phyloP scores from a whole-genome alignment of 2,329 filamentous ascomycete species.

The Dothidotthia symphoricarpi region DNA sequence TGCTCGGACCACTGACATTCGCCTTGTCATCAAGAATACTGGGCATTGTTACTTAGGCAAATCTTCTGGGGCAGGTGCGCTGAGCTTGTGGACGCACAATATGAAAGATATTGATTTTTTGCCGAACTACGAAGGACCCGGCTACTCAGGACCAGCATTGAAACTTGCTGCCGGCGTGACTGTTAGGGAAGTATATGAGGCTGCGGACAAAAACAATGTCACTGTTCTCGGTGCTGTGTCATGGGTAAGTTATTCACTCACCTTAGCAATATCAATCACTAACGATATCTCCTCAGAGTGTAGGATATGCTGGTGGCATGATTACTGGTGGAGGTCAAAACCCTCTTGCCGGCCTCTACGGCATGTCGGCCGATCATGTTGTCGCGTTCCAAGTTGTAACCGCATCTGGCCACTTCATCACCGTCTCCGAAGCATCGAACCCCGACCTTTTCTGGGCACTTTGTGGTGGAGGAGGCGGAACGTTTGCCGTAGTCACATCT shows the following conservation, averaged over 20 bases:
- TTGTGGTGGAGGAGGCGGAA: constrained; percentile 22
- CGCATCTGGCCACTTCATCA: constrained; percentile 15
- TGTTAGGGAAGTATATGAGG: constrained; percentile 12
- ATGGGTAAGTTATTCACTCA: constrained; percentile 5
- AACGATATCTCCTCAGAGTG: constrained; percentile 39
- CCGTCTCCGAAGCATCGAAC: constrained; percentile 20
- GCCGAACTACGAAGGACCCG: constrained; percentile 2
- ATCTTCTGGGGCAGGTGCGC: constrained; percentile 6
- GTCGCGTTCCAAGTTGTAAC: constrained; percentile 22
- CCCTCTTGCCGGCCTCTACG: constrained; percentile 49
- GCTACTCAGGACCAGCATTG: too few relatives aligned
- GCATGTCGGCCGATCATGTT: constrained; percentile 26
- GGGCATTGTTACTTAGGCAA: constrained; percentile 15
- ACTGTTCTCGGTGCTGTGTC: constrained; percentile 11
- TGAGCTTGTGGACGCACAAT: constrained; percentile 10
- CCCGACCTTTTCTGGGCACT: constrained; percentile 33
- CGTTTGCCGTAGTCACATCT: constrained; percentile 17
- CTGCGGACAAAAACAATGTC: constrained; percentile 8
- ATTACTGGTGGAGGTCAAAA: constrained; percentile 53
- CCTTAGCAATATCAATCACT: too few relatives aligned
- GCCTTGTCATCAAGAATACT: constrained; percentile 16
- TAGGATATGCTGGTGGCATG: constrained; percentile 47
- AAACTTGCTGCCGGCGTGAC: constrained; percentile 12
- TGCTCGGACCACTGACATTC: constrained; percentile 9
- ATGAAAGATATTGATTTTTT: constrained; percentile 7